These are phyloP conservation scores for Orbilia blumenaviensis DNA, from an alignment of 2,329 filamentous ascomycete species.

Conservation along the genomic window DNA sequence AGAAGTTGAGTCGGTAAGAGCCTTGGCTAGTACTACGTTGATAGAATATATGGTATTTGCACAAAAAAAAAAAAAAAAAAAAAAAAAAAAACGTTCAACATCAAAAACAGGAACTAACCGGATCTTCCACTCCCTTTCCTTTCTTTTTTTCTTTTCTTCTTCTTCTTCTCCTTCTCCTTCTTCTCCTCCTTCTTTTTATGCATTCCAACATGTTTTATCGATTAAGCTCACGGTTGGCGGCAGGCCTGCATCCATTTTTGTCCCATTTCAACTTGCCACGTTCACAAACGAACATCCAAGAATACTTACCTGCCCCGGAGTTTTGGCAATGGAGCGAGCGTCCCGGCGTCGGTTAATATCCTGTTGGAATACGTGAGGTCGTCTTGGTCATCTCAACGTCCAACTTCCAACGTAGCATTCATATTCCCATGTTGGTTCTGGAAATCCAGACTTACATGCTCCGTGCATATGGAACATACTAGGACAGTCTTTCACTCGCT, in stretches of 20 bases:
- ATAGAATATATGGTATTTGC: too few species aligned
- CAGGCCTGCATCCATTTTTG: neutral
- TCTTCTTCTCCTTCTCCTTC: neutral
- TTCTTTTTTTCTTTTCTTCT: neutral
- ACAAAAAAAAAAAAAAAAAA: neutral
- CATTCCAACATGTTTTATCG: constrained; percentile 12
- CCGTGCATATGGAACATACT: too few species aligned
- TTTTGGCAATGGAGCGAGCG: neutral
- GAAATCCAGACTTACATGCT: neutral
- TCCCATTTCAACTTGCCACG: constrained; percentile 10
- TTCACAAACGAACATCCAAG: neutral
- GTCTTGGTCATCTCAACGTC: neutral
- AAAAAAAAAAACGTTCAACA: neutral
- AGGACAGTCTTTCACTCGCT: too few species aligned
- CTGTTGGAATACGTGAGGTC: constrained; percentile 4
- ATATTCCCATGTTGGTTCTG: neutral
- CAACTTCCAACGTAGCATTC: constrained; percentile 6
- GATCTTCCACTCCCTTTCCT: neutral
- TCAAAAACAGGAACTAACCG: too few species aligned
- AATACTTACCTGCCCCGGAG: neutral
- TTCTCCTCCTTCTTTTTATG: neutral
- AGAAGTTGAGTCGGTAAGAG: too few species aligned
- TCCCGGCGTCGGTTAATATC: constrained; percentile 2
- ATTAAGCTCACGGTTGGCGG: neutral
- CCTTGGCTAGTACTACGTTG: too few species aligned